Conservation (phyloP, 2,329 filamentous ascomycete species). For the Colletotrichum sp. region DNA sequence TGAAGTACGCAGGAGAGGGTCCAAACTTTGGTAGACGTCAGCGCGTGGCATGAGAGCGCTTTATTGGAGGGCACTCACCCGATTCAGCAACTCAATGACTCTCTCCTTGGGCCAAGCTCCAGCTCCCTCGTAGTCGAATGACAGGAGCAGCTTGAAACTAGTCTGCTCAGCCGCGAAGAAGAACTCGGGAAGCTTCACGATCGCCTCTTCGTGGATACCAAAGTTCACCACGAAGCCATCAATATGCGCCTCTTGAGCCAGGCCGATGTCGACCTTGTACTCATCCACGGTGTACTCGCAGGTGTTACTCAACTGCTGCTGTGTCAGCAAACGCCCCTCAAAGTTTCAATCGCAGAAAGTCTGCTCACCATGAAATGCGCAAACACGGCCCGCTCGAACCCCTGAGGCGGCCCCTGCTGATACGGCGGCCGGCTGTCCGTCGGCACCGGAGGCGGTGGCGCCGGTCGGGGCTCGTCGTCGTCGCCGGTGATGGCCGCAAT, state of each 20-base stretch:
- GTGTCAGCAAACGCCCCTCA: background rate
- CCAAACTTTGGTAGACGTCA: background rate
- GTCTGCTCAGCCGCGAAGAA: constrained; percentile 15
- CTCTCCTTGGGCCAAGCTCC: constrained; percentile 15
- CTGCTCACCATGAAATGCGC: constrained; percentile 18
- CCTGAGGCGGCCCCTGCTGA: background rate
- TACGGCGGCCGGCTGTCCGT: background rate
- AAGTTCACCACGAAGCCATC: constrained; percentile 21
- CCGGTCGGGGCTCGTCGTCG: constrained; percentile 5
- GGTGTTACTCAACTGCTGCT: constrained; percentile 13
- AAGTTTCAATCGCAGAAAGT: background rate
- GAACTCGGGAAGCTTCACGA: constrained; percentile 11
- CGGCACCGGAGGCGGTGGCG: background rate
- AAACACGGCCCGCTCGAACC: constrained; percentile 9
- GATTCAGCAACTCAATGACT: constrained; percentile 12
- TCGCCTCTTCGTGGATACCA: constrained; percentile 20
- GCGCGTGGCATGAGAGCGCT: background rate
- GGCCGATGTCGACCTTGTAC: constrained; percentile 11
- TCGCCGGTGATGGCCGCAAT: constrained; percentile 17
- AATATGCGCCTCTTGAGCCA: constrained; percentile 20
- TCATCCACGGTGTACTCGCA: constrained; percentile 12
- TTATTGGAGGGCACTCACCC: background rate
- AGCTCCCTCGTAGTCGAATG: constrained; percentile 18
- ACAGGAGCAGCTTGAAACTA: constrained; percentile 20
- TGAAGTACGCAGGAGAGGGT: constrained; percentile 20